Conservation (phyloP, 1,139 yeast species). For the Arxiozyma telluris region DNA sequence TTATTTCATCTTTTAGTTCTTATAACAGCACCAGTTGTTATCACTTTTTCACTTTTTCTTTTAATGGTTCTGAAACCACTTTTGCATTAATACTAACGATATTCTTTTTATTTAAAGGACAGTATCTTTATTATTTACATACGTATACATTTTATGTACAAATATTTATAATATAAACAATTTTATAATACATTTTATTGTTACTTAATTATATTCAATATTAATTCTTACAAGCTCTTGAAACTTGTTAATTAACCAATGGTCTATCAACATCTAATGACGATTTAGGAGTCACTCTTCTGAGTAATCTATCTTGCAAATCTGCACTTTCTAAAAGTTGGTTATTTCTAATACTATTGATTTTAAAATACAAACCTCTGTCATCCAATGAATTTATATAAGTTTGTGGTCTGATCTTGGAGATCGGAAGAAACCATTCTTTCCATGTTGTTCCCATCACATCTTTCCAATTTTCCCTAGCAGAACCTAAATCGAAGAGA, state of each 20-base stretch:
- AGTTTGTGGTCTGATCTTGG: slow-evolving; percentile 25
- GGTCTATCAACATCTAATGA: slow-evolving; percentile 16
- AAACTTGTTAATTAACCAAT: background rate
- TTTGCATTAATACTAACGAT: background rate
- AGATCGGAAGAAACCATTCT: slow-evolving; percentile 68
- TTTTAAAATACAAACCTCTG: slow-evolving; percentile 46
- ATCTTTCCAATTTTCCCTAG: slow-evolving; percentile 47
- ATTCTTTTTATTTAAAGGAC: background rate
- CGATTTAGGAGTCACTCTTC: slow-evolving; percentile 27
- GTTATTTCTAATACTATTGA: slow-evolving; percentile 38
- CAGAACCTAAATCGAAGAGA: slow-evolving; percentile 63
- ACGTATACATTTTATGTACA: background rate
- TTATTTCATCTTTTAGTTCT: background rate
- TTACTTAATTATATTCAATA: background rate
- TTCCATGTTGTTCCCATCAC: slow-evolving; percentile 61
- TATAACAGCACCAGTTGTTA: background rate
- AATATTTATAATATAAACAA: background rate
- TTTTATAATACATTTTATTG: background rate
- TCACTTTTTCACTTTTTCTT: background rate
- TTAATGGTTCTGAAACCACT: background rate
- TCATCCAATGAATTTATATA: slow-evolving; percentile 29
- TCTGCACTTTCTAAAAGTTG: slow-evolving; percentile 33
- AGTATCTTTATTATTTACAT: background rate
- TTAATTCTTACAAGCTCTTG: background rate
- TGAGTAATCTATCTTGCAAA: slow-evolving; percentile 24